Percentiles rank a stretch among this genome's conserved stretches.
phyloP scores from a whole-genome alignment of 108 stramenopile genomes.

The Skeletonema marinoi region DNA sequence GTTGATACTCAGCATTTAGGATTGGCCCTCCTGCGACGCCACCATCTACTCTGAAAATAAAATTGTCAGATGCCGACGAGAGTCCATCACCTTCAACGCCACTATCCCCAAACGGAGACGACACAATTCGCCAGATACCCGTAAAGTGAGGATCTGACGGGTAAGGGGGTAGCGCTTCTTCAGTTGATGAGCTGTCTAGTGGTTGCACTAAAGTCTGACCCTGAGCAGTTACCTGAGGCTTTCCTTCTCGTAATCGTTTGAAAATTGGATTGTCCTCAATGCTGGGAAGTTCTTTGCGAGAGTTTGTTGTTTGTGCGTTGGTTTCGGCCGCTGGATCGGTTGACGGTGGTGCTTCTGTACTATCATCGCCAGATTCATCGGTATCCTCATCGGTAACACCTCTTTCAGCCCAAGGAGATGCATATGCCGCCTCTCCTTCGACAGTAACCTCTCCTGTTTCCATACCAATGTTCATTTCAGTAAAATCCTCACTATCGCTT shows the following conservation, averaged over 20 bases:
- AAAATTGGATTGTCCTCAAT: constrained; percentile 82
- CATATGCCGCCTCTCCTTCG: constrained; percentile 41
- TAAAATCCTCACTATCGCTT: constrained; percentile 5
- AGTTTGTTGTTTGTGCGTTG: neutral
- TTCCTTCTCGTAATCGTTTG: constrained; percentile 50
- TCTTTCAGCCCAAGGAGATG: constrained; percentile 26
- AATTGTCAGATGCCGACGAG: constrained; percentile 57
- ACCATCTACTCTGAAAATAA: constrained; percentile 77
- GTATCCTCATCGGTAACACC: neutral
- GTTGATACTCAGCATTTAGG: constrained; percentile 64
- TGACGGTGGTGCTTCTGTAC: neutral
- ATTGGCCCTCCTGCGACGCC: constrained; percentile 77
- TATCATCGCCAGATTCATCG: neutral
- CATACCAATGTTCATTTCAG: constrained; percentile 37
- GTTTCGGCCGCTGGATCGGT: neutral
- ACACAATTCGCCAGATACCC: constrained; percentile 74
- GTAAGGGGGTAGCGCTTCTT: constrained; percentile 58
- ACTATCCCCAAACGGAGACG: constrained; percentile 62
- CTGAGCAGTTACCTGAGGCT: constrained; percentile 28
- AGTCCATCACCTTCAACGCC: constrained; percentile 16
- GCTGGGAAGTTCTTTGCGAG: constrained; percentile 35
- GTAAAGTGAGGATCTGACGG: constrained; percentile 69
- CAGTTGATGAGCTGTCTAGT: constrained; percentile 24
- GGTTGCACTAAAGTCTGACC: constrained; percentile 33
- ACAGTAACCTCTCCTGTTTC: constrained; percentile 35